Base-by-base conservation (phyloP, 495 filamentous ascomycete genomes). In the Tricharina praecox region DNA sequence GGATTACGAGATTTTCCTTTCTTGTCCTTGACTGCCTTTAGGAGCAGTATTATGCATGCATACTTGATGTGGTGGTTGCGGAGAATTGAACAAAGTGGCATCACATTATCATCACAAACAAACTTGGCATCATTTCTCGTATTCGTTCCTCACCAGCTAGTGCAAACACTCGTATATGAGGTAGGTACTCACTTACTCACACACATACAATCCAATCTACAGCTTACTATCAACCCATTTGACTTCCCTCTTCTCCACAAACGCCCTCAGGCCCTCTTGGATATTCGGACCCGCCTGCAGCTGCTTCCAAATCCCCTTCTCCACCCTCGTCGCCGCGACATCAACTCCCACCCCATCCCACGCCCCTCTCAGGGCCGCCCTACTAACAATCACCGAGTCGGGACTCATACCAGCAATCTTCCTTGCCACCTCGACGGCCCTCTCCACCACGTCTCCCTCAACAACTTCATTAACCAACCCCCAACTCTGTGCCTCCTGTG, bases 201-300 rank as follows among this genome's bases (percentile, higher is more conserved):
- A n/a, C n/a, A n/a, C n/a, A n/a, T n/a, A n/a, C n/a, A n/a, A n/a
- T n/a, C n/a, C n/a, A n/a, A n/a, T n/a, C 19, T 56, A 93, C 56
- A 92, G 56, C 65, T 85, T 87, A 57, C 75, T 79, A 59, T 77
- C 68, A 58, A 70, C 70, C 82, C 85, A 88, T 42, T 63, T 68
- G 19, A 81, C 74, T 60, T 72, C 68, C 63, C 82, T 68, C 64
- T 75, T 85, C 72, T 86, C 82, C 49, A 81, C 74, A 72, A 92
- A 92, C 48, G 79, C 80, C 63, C 59, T 69, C 32, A 90, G 68
- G 0, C 83, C 85, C 65, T 92, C 85, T 51, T 64, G 69, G 60
- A 82, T 79, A 66, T 90, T 90, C 56, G 77, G 72, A 13, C 81
- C 83, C 15, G 54, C 65, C 34, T 77, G 67, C 45, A 93, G 66